Evolutionary conservation across 2,329 filamentous ascomycete genomes (phyloP).

Genomic region (Beauveria sp.): DNA sequence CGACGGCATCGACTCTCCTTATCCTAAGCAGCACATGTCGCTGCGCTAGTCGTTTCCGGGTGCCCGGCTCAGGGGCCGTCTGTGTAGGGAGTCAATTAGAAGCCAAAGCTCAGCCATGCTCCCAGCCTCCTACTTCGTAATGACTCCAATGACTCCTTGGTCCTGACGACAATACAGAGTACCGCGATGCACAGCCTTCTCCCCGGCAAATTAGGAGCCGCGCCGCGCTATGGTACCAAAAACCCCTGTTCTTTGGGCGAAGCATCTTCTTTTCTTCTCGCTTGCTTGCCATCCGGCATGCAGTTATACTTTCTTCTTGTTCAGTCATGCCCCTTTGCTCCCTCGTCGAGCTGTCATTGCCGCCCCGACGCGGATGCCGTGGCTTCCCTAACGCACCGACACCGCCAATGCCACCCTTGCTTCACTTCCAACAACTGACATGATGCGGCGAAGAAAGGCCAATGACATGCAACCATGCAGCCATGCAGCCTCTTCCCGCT

Average conservation of each 20-base stretch:
- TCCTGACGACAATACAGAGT: too few relatives aligned
- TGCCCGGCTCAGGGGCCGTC: background rate
- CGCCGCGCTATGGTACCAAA: background rate
- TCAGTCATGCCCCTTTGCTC: background rate
- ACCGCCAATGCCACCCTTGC: background rate
- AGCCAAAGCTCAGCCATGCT: background rate
- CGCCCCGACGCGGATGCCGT: background rate
- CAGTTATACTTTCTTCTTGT: background rate
- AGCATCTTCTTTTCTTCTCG: background rate
- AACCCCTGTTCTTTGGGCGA: background rate
- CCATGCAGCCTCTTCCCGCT: background rate
- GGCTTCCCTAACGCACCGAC: background rate
- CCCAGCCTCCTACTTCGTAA: too few relatives aligned
- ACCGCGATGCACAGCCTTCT: background rate
- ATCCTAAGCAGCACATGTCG: background rate
- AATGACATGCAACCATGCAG: background rate
- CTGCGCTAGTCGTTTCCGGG: conserved; percentile 2
- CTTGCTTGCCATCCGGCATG: background rate
- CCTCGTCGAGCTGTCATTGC: background rate
- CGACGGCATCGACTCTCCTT: background rate
- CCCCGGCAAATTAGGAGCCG: background rate
- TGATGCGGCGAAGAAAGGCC: background rate
- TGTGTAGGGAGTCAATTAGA: background rate
- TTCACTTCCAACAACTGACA: background rate
- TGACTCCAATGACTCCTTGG: too few relatives aligned